These are phyloP conservation scores for Paraphoma chrysanthemicola DNA, from an alignment of 2,329 filamentous ascomycete genomes.

Conservation along the genomic window DNA sequence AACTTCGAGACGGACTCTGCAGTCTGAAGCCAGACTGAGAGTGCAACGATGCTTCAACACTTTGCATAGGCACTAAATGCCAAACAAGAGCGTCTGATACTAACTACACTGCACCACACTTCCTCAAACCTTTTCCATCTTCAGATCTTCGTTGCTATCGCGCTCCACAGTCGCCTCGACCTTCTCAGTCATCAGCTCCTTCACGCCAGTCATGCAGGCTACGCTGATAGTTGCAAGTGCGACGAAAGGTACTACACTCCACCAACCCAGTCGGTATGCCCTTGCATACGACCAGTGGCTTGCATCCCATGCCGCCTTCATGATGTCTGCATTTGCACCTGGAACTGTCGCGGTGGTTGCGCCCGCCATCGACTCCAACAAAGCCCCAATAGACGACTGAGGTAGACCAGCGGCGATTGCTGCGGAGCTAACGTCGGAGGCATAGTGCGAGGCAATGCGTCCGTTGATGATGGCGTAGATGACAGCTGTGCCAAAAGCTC, in stretches of 20 bases:
- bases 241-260: conserved; percentile 42
- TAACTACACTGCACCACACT: not conserved
- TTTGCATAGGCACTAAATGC: not conserved
- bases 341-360: conserved; percentile 22
- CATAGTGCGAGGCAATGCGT: conserved; percentile 27
- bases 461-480: conserved; percentile 39
- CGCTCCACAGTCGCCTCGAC: conserved; percentile 42
- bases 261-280: conserved; percentile 38
- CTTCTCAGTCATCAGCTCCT: conserved; percentile 38
- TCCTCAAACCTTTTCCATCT: conserved; percentile 7
- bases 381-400: conserved; percentile 17
- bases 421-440: conserved; percentile 24
- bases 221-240: conserved; percentile 33
- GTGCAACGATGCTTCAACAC: not conserved
- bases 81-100: not conserved
- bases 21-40: too few relatives aligned
- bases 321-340: conserved; percentile 21
- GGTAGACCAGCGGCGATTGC: conserved; percentile 33
- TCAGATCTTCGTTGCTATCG: conserved; percentile 15
- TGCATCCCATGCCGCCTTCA: conserved; percentile 30
- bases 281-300: conserved; percentile 39
- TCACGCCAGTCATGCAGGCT: conserved; percentile 35
- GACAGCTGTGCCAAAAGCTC: conserved; percentile 41
- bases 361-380: conserved; percentile 28
- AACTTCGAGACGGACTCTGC: too few relatives aligned